Percentiles rank a stretch among this genome's conserved stretches.
Evolutionary conservation across 2,329 filamentous ascomycete species (phyloP).

Genomic region (Laburnicola sp.): DNA sequence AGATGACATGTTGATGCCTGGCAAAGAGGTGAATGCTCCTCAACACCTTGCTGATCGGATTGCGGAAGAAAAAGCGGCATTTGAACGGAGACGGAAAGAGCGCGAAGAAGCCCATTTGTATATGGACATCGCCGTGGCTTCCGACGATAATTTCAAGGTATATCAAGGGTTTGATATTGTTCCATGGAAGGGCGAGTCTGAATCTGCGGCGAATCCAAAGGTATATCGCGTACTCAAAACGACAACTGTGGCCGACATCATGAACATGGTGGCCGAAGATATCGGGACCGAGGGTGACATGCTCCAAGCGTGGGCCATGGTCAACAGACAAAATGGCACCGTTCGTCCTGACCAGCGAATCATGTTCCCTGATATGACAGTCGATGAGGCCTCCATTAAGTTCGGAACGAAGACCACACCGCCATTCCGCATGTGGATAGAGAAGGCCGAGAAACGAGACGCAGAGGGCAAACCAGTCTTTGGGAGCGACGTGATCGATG

Average conservation of each 20-base stretch:
- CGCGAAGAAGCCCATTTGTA: constrained; percentile 94
- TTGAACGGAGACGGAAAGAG: constrained; percentile 80
- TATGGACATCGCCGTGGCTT: constrained; percentile 80
- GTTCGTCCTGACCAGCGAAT: constrained; percentile 87
- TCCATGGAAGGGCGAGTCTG: constrained; percentile 60
- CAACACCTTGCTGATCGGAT: constrained; percentile 76
- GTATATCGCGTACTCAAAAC: constrained; percentile 73
- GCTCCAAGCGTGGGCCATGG: constrained; percentile 92
- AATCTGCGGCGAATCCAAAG: constrained; percentile 66
- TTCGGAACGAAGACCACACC: constrained; percentile 68
- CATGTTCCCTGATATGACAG: constrained; percentile 70
- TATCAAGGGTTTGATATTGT: constrained; percentile 83
- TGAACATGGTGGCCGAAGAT: constrained; percentile 70
- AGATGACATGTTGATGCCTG: constrained; percentile 78
- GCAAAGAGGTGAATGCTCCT: constrained; percentile 78
- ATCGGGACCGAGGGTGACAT: constrained; percentile 67
- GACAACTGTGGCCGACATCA: constrained; percentile 77
- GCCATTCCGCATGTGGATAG: constrained; percentile 89
- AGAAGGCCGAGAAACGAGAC: constrained; percentile 67
- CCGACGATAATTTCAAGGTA: constrained; percentile 75
- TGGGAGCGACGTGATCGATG: constrained; percentile 64
- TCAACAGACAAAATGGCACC: constrained; percentile 97
- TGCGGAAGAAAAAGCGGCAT: constrained; percentile 76
- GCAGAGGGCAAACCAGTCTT: constrained; percentile 73
- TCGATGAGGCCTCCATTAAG: constrained; percentile 67